Evolutionary conservation across 495 filamentous ascomycete genomes (phyloP).

Genomic region (Aspergillus cristatus): DNA sequence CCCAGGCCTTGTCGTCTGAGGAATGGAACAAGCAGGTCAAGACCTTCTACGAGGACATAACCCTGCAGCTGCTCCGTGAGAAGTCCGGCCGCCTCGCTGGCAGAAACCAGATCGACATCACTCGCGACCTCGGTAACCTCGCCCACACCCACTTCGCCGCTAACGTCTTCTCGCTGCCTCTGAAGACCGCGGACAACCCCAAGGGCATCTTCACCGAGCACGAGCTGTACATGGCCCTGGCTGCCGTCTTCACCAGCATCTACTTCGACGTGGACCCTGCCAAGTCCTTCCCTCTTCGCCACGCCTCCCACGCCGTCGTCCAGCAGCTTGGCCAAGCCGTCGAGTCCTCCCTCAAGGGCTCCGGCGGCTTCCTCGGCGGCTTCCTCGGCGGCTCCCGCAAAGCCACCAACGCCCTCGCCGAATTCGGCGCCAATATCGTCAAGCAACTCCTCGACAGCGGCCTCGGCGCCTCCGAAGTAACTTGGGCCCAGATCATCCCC

Average conservation of each 20-base stretch:
- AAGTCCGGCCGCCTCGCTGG: slow-evolving; percentile 51
- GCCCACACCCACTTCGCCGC: slow-evolving; percentile 65
- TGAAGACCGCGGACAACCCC: slow-evolving; percentile 60
- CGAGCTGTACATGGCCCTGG: slow-evolving; percentile 68
- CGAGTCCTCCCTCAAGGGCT: slow-evolving; percentile 55
- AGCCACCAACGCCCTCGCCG: slow-evolving; percentile 45
- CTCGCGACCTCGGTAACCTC: slow-evolving; percentile 67
- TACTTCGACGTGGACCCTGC: slow-evolving; percentile 48
- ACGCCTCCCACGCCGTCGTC: slow-evolving; percentile 52
- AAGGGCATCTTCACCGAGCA: slow-evolving; percentile 68
- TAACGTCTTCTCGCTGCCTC: slow-evolving; percentile 60
- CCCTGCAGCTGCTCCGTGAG: slow-evolving; percentile 52
- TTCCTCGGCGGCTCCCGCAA: slow-evolving; percentile 48
- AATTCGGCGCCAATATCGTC: slow-evolving; percentile 63
- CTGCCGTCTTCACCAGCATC: slow-evolving; percentile 51
- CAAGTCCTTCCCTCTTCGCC: slow-evolving; percentile 47
- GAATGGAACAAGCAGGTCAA: slow-evolving; percentile 44
- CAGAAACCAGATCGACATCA: slow-evolving; percentile 63
- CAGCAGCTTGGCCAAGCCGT: slow-evolving; percentile 54
- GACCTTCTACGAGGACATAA: slow-evolving; percentile 51
- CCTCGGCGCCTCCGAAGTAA: slow-evolving; percentile 55
- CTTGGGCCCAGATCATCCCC: slow-evolving; percentile 63
- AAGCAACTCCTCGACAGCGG: slow-evolving; percentile 59
- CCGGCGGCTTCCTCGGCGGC: slow-evolving; percentile 44
- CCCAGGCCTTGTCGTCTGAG: slow-evolving; percentile 35